Conservation (phyloP, 2,329 filamentous ascomycete species). For the Nectriaceae sp. region DNA sequence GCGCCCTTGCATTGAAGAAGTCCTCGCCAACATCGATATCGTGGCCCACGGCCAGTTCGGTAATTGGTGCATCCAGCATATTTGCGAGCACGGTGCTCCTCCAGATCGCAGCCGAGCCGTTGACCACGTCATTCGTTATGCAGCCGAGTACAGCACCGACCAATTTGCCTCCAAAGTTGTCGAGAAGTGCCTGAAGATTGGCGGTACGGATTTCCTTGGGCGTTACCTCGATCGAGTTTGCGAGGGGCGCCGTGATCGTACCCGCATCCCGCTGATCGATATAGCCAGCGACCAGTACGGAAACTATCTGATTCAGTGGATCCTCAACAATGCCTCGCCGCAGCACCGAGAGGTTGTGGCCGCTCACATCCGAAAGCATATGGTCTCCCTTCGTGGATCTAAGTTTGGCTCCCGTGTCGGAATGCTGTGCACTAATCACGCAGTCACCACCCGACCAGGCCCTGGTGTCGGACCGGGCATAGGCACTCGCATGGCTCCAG, state of each 20-base stretch:
- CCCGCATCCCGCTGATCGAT: slow-evolving; percentile 95
- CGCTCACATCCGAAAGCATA: slow-evolving; percentile 95
- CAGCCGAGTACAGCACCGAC: slow-evolving; percentile 96
- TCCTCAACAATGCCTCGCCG: slow-evolving; percentile 81
- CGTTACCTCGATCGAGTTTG: slow-evolving; percentile 94
- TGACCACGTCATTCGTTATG: slow-evolving; percentile 91
- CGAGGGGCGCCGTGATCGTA: slow-evolving; percentile 85
- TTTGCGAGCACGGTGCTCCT: slow-evolving; percentile 93
- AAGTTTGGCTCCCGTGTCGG: slow-evolving; percentile 98
- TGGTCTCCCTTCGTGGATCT: slow-evolving; percentile 97
- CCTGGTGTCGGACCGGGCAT: slow-evolving; percentile 74
- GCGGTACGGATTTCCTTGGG: slow-evolving; percentile 83
- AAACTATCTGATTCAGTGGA: slow-evolving; percentile 98
- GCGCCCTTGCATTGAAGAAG: slow-evolving; percentile 97
- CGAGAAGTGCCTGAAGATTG: slow-evolving; percentile 98
- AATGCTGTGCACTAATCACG: slow-evolving; percentile 98
- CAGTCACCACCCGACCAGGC: slow-evolving; percentile 83
- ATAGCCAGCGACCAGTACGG: slow-evolving; percentile 99
- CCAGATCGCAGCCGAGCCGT: slow-evolving; percentile 90
- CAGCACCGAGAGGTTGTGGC: slow-evolving; percentile 94
- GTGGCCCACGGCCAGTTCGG: slow-evolving; percentile 97
- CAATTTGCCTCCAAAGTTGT: slow-evolving; percentile 99
- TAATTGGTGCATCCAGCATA: slow-evolving; percentile 99
- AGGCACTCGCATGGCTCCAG: slow-evolving; percentile 57
- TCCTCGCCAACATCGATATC: slow-evolving; percentile 91